Base-by-base conservation (phyloP, 2,329 filamentous ascomycete genomes). In the Talaromyces pinophilus region DNA sequence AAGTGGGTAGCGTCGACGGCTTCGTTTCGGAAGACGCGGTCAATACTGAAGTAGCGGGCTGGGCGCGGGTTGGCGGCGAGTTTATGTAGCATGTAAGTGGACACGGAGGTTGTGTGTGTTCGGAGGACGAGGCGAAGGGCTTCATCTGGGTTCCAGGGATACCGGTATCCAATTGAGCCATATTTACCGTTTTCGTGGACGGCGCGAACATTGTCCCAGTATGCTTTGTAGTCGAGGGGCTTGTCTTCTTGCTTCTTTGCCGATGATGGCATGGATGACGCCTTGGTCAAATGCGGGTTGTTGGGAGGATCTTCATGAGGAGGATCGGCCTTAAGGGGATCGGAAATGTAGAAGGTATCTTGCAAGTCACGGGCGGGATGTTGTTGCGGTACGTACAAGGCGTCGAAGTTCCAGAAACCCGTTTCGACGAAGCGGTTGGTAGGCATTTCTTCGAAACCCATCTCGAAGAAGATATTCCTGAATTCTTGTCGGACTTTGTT, bases 401-500 rank as follows among this genome's bases (percentile, higher is more conserved):
- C 89, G 76, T 98, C 94, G 79, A 98, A 98, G 81, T 98, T 98
- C 93, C 95, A 99, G 88, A 98, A 97, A 57, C 94, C 93, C 13
- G 93, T 94, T 82, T 99, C 95, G 69, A 98, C 93, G 77, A 90
- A 97, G 78, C 92, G 88, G 81, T 91, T 90, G 60, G 94, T 97
- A 15, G 93, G 92, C 95, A 99, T 98, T 84, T 99, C 95, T 75
- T 94, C 90, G 83, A 98, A 99, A 63, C 94, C 95, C 89, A 97
- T 96, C 78, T 97, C 93, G 82, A 99, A 98, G 88, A 99, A 99
- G 77, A 99, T 97, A 76, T 95, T 91, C 67, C 95, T 86, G 86
- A 99, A 97, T 81, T 98, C 95, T 73, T 92, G 87, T 72, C 95
- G 90, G 73, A 98, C 94, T 84, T 98, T 98, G 82, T 93, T 97